Evolutionary conservation across 2,329 filamentous ascomycete genomes (phyloP).

Genomic region (Alternaria postmessia): DNA sequence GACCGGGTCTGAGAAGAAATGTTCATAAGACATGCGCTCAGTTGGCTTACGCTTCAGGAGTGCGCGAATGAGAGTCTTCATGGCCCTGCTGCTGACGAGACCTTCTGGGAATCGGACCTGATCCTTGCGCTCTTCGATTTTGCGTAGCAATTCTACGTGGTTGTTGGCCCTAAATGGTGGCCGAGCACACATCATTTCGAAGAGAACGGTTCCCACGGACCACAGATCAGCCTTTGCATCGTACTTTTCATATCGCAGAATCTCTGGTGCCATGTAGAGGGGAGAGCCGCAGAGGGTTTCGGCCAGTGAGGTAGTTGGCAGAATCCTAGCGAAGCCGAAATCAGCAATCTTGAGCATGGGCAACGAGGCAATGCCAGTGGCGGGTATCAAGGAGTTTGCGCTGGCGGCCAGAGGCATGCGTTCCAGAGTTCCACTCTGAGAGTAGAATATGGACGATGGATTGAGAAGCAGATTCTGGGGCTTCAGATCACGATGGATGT

Average conservation of each 20-base stretch:
- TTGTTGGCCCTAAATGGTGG: conserved; percentile 93
- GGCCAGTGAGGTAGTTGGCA: conserved; percentile 89
- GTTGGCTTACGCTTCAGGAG: conserved; percentile 86
- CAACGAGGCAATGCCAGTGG: conserved; percentile 80
- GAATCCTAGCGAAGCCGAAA: conserved; percentile 95
- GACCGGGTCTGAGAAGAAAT: conserved; percentile 80
- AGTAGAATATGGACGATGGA: conserved; percentile 77
- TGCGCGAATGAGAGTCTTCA: conserved; percentile 81
- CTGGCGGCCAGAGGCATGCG: conserved; percentile 78
- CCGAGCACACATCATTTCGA: conserved; percentile 91
- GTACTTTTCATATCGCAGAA: conserved; percentile 95
- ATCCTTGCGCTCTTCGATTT: conserved; percentile 90
- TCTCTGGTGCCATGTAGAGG: conserved; percentile 98
- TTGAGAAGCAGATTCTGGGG: conserved; percentile 94
- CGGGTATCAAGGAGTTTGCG: conserved; percentile 80
- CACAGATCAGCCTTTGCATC: conserved; percentile 96
- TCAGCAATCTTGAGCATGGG: conserved; percentile 98
- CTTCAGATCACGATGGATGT: conserved; percentile 97
- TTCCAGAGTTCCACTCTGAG: conserved; percentile 55
- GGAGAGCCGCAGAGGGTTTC: conserved; percentile 97
- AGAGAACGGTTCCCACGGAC: conserved; percentile 95
- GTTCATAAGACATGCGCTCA: conserved; percentile 84
- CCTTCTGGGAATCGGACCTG: conserved; percentile 83
- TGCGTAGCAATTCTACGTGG: conserved; percentile 90
- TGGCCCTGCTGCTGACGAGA: conserved; percentile 72